Evolutionary conservation across 257 asterid species (phyloP).

Genomic region (Solanum neorickii): DNA sequence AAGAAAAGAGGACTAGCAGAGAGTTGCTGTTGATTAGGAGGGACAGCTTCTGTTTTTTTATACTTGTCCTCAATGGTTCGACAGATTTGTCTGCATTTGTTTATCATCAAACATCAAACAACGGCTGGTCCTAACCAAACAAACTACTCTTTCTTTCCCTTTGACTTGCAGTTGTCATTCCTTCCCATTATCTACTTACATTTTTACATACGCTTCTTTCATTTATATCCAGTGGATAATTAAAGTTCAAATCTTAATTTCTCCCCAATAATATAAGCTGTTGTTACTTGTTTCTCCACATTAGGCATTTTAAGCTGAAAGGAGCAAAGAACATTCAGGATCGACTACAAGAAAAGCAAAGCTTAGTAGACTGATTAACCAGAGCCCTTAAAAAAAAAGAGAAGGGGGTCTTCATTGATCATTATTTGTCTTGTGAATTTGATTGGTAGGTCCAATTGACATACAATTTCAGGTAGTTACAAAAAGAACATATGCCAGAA

Average conservation of each 20-base stretch:
- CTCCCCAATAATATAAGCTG: background rate
- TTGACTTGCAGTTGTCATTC: slow-evolving; percentile 11
- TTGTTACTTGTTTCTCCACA: background rate
- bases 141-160: background rate
- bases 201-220: background rate
- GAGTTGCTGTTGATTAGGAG: background rate
- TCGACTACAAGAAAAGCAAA: background rate
- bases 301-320: background rate
- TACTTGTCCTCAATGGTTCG: background rate
- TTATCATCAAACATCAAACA: background rate
- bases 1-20: background rate
- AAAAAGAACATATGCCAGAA: background rate
- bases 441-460: background rate
- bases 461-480: background rate
- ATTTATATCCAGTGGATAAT: background rate
- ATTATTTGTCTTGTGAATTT: background rate
- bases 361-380: background rate
- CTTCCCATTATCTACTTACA: background rate
- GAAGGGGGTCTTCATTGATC: background rate
- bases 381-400: background rate
- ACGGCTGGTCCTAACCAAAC: slow-evolving; percentile 6
- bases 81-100: slow-evolving; percentile 5
- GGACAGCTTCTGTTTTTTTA: slow-evolving; percentile 2
- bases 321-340: background rate
- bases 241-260: background rate